Percentiles rank a stretch among this genome's conserved stretches.
phyloP scores from a whole-genome alignment of 1,139 yeast species.

The Blastobotrys serpentis region DNA sequence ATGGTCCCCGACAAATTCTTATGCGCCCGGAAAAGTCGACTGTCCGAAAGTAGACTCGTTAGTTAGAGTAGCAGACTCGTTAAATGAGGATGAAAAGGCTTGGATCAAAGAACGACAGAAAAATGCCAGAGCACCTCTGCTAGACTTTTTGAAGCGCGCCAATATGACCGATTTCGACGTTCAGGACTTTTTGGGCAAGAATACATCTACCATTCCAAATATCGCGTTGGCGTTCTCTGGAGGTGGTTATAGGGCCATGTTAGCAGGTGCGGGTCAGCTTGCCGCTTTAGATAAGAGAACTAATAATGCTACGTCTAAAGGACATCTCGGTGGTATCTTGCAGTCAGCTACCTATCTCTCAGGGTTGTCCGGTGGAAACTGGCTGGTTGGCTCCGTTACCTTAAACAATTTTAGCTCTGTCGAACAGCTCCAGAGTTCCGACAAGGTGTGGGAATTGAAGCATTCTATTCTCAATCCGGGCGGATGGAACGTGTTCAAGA shows the following conservation, averaged over 20 bases:
- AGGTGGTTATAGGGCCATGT: conserved; percentile 92
- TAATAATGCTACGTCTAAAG: conserved; percentile 42
- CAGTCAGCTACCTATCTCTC: conserved; percentile 77
- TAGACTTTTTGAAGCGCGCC: conserved; percentile 55
- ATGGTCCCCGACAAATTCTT: conserved; percentile 28
- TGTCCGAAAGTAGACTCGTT: conserved; percentile 29
- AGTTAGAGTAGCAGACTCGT: conserved; percentile 26
- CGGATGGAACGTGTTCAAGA: conserved; percentile 68
- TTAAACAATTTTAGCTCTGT: conserved; percentile 81
- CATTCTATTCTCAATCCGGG: conserved; percentile 65
- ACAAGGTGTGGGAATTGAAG: conserved; percentile 73
- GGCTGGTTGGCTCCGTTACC: conserved; percentile 84
- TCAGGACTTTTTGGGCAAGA: conserved; percentile 45
- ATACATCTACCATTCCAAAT: conserved; percentile 42
- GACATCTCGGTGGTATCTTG: conserved; percentile 73
- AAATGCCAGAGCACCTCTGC: conserved; percentile 53
- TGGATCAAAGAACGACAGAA: conserved; percentile 45
- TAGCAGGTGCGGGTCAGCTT: conserved; percentile 83
- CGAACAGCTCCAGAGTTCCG: conserved; percentile 53
- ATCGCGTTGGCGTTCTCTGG: conserved; percentile 83
- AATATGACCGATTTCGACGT: conserved; percentile 61
- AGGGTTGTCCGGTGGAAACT: conserved; percentile 87
- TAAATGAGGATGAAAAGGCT: conserved; percentile 26
- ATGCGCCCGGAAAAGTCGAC: conserved; percentile 31
- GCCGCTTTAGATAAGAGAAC: conserved; percentile 80